Base-by-base conservation (phyloP, 139 green algal genomes). In the Monoraphidium neglectum region DNA sequence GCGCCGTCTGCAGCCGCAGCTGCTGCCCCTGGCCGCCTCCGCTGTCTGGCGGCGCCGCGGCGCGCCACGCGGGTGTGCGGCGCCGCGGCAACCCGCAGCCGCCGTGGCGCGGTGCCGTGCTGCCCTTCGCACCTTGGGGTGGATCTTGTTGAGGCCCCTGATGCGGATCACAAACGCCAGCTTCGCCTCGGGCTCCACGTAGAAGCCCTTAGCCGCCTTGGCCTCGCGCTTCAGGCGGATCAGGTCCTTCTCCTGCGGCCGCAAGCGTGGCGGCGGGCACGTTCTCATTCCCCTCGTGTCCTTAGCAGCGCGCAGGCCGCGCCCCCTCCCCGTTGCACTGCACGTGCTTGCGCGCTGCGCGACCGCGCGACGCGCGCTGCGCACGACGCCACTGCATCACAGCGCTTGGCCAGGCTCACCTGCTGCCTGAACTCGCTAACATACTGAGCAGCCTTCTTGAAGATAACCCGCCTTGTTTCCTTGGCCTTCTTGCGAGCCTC, bases 371-470 rank as follows among this genome's bases (percentile, higher is more conserved):
- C 43, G 43, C 12, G 43, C 43, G 8, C 8, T 51, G 43, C 43
- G 43, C 43, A 12, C 43, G 12, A 8, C 12, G 8, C 8, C 43
- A 8, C 43, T 12, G 43, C 43, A 51, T 12, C 43, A 51, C n/a
- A n/a, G n/a, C n/a, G n/a, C n/a, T n/a, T 18, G 18, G 18, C 53
- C 36, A 68, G 28, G 21, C 46, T 13, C 67, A 95, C 95, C 94
- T 98, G 84, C 40, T 86, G n/a, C 23, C 95, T 87, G 92, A 98
- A 98, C 85, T 99, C 95, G 83, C 97, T 94, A n/a, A 98, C 94
- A 83, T 98, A 99, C 76, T 90, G 69, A 91, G 98, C 96, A 33
- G 96, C 96, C 43, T 93, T 86, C 90, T 99, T 99, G 87, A 99
- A 98, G 74, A 98, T 94, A 28, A 94, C 90, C 77, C 90, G 90